Evolutionary conservation across 2,329 filamentous ascomycete genomes (phyloP), one percentile per base, ranked within the genome.

Genomic region (Sporothrix mexicana): DNA sequence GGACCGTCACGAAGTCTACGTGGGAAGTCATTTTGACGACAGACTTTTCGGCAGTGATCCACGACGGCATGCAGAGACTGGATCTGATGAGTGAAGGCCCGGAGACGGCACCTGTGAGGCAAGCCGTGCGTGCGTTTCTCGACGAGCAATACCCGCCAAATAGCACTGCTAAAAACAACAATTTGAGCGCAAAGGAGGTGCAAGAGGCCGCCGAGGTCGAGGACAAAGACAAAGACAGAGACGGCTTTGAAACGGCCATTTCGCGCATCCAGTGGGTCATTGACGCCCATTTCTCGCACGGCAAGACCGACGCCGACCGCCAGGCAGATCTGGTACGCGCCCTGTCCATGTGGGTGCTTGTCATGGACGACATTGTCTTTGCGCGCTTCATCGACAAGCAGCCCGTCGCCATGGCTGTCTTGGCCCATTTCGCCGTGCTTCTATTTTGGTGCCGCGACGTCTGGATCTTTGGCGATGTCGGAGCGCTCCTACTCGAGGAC

Each of bases 221-320:
- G 13, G n/a, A 17, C 15, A n/a, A 7, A 3, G n/a, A 17, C 15
- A n/a, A 7, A 3, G 36, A 64, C 2, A 41, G 59, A 9, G 13
- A 64, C 9, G 36, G 17, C 36, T 64, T 64, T 20, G 59, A 23
- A n/a, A 45, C 8, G 36, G 59, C 59, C 59, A 64, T 45, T 64
- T 36, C 59, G 9, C 36, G 59, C 59, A 45, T 45, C 36, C 59
- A 64, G 59, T 64, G 59, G 59, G 36, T 17, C 59, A 13, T 64
- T 15, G 59, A 64, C n/a, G 59, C 59, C 17, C n/a, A 20, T 41
- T 8, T 12, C 3, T 9, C 5, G 41, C 59, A 45, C 59, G 36
- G 13, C 9, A 17, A 20, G 8, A 9, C 17, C 36, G 36, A 36
- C 17, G 20, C 59, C 17, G 36, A 13, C n/a, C 17, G 20, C 59